phyloP scores from a whole-genome alignment of 192 early-diverging fungal genomes.

The Cetraspora pellucida region DNA sequence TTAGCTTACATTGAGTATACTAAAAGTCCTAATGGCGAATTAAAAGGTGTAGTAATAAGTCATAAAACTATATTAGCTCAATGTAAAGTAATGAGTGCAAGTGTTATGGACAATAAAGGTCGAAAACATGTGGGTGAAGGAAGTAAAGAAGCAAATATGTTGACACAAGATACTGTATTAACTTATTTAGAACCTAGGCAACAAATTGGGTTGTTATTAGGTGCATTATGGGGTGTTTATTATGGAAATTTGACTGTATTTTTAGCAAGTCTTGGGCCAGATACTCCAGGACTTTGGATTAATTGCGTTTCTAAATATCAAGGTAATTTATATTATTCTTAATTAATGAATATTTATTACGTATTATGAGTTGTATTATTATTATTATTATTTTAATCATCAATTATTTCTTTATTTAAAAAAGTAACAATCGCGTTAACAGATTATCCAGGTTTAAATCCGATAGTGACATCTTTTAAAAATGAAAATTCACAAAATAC shows the following conservation, averaged over 20 bases:
- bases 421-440: conserved; percentile 67
- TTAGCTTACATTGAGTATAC: conserved; percentile 86
- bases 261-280: conserved; percentile 62
- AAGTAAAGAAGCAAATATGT: conserved; percentile 26
- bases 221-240: conserved; percentile 69
- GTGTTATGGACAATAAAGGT: background rate
- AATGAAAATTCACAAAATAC: conserved; percentile 44
- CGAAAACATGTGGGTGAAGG: conserved; percentile 26
- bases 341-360: background rate
- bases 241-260: conserved; percentile 71
- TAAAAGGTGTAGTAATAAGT: conserved; percentile 81
- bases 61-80: conserved; percentile 78
- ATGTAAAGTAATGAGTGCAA: conserved; percentile 52
- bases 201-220: conserved; percentile 74
- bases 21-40: conserved; percentile 78
- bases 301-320: conserved; percentile 68
- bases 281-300: conserved; percentile 70
- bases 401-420: background rate
- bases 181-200: conserved; percentile 79
- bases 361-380: conserved; percentile 8
- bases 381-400: conserved; percentile 27
- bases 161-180: conserved; percentile 58
- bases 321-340: conserved; percentile 41
- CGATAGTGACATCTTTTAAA: conserved; percentile 57
- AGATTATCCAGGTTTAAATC: conserved; percentile 69